Base-by-base conservation (phyloP, 371 early-diverging fungal genomes). In the Polyrhizophydium stewartii region DNA sequence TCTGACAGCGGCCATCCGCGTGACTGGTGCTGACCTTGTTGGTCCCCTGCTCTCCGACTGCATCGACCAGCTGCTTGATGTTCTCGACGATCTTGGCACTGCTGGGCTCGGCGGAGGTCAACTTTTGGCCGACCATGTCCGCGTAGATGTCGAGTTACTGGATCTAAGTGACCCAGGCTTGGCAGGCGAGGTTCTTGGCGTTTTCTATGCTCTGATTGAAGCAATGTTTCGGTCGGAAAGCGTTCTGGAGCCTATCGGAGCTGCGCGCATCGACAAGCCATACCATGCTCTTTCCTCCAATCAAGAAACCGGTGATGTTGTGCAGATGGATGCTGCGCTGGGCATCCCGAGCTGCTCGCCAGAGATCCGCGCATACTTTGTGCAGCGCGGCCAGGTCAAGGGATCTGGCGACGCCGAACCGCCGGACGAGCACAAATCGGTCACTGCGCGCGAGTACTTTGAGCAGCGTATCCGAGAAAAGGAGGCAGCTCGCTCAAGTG, bases 21-120 rank as follows among this genome's bases (percentile, higher is more conserved):
- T 85, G 0, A 81, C 78, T 22, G 84, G 84, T 1, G 56, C 58
- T 1, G 64, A 60, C 12, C 66, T 76, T 28, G 59, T 88, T n/a
- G 53, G 53, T 9, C 60, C 71, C n/a, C 82, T 73, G 64, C 63
- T 87, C 32, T 72, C 75, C 30, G 89, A 86, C 59, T 71, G 81
- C 1, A 72, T 88, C 0, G 75, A 85, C 46, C 83, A 85, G 57
- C 74, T 88, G 7, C 76, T 80, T 66, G 79, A 82, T 62, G 82
- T 82, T 21, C 47, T 88, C 40, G 86, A 87, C 60, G 53, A 43
- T 5, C n/a, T 50, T 0, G 57, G 58, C 32, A 59, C 62, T 0
- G 35, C 53, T 53, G 21, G 53, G 7, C 53, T 3, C 7, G 32
- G 25, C 35, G 35, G 35, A 13, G 13, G 35, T n/a, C n/a, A n/a